Base-by-base conservation (phyloP, 371 early-diverging fungal genomes). In the Apophysomyces trapeziformis region DNA sequence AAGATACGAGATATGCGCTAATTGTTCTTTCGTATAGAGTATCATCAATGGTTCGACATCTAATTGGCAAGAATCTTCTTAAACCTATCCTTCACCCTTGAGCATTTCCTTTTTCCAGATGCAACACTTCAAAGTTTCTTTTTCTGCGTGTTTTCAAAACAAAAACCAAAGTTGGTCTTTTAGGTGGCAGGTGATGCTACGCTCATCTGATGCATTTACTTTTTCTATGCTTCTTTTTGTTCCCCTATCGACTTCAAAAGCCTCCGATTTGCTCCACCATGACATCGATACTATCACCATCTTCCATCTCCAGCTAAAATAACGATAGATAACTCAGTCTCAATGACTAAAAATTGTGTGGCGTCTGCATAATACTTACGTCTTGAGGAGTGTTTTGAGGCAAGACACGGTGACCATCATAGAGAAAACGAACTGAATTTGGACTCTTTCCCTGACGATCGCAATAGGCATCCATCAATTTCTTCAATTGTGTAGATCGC, bases 201-300 rank as follows among this genome's bases (percentile, higher is more conserved):
- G 5, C 2, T 41, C 41, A 41, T 50, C 54, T 50, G 21, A 16
- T 50, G 18, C 54, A 50, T 50, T 50, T 7, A 21, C n/a, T 50
- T 21, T 50, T 50, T 50, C 54, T 50, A 50, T 50, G 21, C 54
- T 16, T 50, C 41, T 50, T 21, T 50, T 21, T 50, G n/a, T 8
- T 7, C 8, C 21, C 54, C 21, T 50, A 50, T 9, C 4, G 16
- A 21, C 54, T 50, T 50, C 21, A 50, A 26, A 26, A 21, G 54
- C 96, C 96, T 63, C 96, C 96, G 58, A 96, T 85, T 69, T 97
- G 97, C 74, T 94, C 91, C 47, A 95, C 93, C 88, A 92, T 92
- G 26, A 93, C 96, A 74, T 94, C 92, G 65, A 97, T 96, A n/a
- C 88, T 77, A 73, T 97, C 97, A 57, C 93, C 95, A 72, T 97